These are phyloP conservation scores for Leccinum imitatum DNA, from an alignment of 768 basidiomycete species.

Conservation along the genomic window DNA sequence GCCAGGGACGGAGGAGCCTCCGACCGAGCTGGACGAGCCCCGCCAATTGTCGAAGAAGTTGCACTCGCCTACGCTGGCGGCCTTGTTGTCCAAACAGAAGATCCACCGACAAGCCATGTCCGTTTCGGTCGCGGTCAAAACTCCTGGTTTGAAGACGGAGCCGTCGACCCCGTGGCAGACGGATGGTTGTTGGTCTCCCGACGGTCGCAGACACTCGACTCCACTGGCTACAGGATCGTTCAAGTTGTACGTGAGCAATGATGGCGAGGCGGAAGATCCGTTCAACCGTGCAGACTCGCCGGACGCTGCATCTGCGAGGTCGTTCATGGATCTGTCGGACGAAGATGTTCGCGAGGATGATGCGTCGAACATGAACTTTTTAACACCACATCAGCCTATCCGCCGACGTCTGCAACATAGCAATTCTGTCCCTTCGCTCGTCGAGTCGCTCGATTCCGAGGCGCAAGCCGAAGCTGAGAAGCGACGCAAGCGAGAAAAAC, in stretches of 20 bases:
- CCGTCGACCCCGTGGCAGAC: constrained; percentile 36
- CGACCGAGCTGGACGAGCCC: constrained; percentile 27
- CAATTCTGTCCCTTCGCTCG: constrained; percentile 46
- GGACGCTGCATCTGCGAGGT: constrained; percentile 36
- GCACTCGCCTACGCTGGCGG: constrained; percentile 26
- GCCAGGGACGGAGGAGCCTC: constrained; percentile 45
- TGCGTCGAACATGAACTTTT: constrained; percentile 29
- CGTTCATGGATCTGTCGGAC: constrained; percentile 68
- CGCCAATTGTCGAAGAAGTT: constrained; percentile 19
- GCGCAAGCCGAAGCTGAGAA: constrained; percentile 60
- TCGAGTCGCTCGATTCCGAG: constrained; percentile 50
- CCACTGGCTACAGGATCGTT: constrained; percentile 52
- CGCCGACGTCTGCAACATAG: constrained; percentile 31
- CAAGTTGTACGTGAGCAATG: constrained; percentile 24
- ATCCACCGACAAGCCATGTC: constrained; percentile 34
- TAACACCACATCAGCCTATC: constrained; percentile 28
- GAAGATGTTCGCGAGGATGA: constrained; percentile 44
- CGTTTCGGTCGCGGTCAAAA: constrained; percentile 25
- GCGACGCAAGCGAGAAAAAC: constrained; percentile 67
- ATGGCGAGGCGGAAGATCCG: neutral
- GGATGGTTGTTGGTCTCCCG: constrained; percentile 29
- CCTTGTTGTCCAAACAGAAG: constrained; percentile 31
- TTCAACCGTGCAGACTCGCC: constrained; percentile 14
- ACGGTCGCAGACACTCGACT: constrained; percentile 52
- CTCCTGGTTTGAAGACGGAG: constrained; percentile 22